These are phyloP conservation scores for Fusarium sambucinum DNA, from an alignment of 2,329 filamentous ascomycete species.

Conservation along the genomic window DNA sequence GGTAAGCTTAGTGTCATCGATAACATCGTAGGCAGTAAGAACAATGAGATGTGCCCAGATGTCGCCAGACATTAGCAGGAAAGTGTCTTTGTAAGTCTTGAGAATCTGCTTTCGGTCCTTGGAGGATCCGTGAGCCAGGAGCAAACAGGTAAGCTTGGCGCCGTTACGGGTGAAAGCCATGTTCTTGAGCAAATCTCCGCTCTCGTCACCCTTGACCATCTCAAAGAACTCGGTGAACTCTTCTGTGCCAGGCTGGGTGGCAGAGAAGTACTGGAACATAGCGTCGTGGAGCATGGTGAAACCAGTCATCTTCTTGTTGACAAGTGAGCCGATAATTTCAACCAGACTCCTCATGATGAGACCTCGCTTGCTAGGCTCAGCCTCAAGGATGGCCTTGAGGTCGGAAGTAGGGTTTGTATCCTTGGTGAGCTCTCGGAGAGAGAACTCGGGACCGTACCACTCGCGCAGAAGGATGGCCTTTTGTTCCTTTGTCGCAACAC, in stretches of 20 bases:
- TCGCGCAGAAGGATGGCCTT: conserved; percentile 88
- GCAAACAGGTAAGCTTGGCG: conserved; percentile 81
- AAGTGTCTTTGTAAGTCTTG: conserved; percentile 89
- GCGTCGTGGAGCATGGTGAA: conserved; percentile 99
- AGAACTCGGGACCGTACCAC: conserved; percentile 96
- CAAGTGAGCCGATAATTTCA: conserved; percentile 88
- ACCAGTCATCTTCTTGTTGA: conserved; percentile 96
- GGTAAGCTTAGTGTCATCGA: conserved; percentile 93
- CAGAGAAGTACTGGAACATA: conserved; percentile 96
- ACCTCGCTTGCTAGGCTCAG: conserved; percentile 84
- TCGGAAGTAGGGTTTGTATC: conserved; percentile 72
- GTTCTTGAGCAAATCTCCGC: conserved; percentile 91
- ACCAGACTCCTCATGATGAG: conserved; percentile 88
- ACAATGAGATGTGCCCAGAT: conserved; percentile 82
- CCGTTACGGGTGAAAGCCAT: conserved; percentile 95
- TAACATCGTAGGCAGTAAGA: conserved; percentile 86
- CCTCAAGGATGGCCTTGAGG: conserved; percentile 78
- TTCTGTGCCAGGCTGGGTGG: conserved; percentile 78
- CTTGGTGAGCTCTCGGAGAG: conserved; percentile 74
- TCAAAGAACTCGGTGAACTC: conserved; percentile 91
- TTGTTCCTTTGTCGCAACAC: conserved; percentile 85
- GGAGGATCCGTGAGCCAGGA: conserved; percentile 85
- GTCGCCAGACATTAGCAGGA: conserved; percentile 87
- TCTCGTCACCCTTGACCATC: conserved; percentile 90
- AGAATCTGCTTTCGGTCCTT: conserved; percentile 94